Evolutionary conservation across 805 yeast genomes (phyloP), one percentile per base, ranked within the genome.

Genomic region (Hagleromyces aurorensis): DNA sequence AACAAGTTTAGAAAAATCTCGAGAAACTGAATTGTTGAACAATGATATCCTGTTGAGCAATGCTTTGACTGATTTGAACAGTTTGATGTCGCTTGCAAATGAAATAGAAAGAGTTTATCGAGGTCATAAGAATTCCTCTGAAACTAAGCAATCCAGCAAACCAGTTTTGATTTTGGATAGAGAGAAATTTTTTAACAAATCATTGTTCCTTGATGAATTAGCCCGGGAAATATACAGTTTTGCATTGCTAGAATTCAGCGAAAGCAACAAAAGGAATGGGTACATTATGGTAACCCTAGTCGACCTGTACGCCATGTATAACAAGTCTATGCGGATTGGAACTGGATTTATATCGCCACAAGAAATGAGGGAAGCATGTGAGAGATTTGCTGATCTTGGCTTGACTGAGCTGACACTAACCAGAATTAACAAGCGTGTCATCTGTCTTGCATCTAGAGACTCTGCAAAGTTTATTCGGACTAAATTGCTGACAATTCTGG

Each of bases 181-280:
- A 27, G 50, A 47, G 23, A 37, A 59, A 41, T 44, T 64, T 54
- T 33, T 45, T 15, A 63, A 61, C 37, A 58, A 54, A 31, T 48
- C 54, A 13, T 43, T 67, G n/a, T 71, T 69, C 36, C 57, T 69
- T 16, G 72, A 74, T 35, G 95, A 85, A 45, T 59, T 85, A 11
- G 72, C 96, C 0, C 66, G 94, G 30, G 87, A 84, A 46, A 50
- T 89, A 3, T 76, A 84, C 22, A 94, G 82, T 43, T 86, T 74
- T 52, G 59, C 38, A 48, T 60, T 36, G 50, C 58, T 46, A 42
- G 72, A 28, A 44, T 75, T 14, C 42, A 76, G 33, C 16, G 55
- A 46, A 14, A 37, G 38, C 18, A 36, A 37, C 16, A 64, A 59
- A 22, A 61, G 59, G 19, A 67, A 66, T 27, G 77, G 78, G 25